Base-by-base conservation (phyloP, 441 rosid genomes). In the Populus hybrid region DNA sequence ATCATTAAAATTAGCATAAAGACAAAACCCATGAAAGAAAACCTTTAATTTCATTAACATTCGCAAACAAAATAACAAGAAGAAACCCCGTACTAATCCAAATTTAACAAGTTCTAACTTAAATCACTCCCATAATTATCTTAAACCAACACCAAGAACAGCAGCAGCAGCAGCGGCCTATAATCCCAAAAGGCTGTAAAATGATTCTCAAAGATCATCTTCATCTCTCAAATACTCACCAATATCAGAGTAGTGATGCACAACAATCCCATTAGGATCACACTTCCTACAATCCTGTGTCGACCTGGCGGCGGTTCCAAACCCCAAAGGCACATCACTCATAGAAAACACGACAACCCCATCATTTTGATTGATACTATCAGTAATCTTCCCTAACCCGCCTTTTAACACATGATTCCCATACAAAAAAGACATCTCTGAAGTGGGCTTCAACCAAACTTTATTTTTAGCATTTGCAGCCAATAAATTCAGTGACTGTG, bases 151-250 rank as follows among this genome's bases (percentile, higher is more conserved):
- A 45, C 56, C 16, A 45, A 12, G 18, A 45, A 14, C 56, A 45
- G 20, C 56, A 45, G 56, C 56, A 45, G 18, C 16, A 42, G 56
- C 56, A 45, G 5, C 42, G 9, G 2, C 56, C 56, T 12, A 12
- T 45, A 45, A 45, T 45, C 56, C 56, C 56, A 45, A 4, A 4
- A 45, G 56, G 56, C 56, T 45, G 6, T 14, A 14, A 45, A 45
- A 45, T 45, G 20, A 45, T 20, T 59, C 5, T 90, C 87, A 92
- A 68, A 92, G 97, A 61, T 91, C 97, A 81, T 92, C 96, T 84
- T 95, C 98, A 93, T 87, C 92, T 73, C 98, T 90, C 94, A 93
- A 84, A 83, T 93, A 93, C 85, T 88, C 97, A 7, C 98, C 99
- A 77, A 93, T 86, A 90, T 93, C 97, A 63, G 91, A 88, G 73